Evolutionary conservation across 495 filamentous ascomycete species (phyloP).

Genomic region (Penicillium steckii): DNA sequence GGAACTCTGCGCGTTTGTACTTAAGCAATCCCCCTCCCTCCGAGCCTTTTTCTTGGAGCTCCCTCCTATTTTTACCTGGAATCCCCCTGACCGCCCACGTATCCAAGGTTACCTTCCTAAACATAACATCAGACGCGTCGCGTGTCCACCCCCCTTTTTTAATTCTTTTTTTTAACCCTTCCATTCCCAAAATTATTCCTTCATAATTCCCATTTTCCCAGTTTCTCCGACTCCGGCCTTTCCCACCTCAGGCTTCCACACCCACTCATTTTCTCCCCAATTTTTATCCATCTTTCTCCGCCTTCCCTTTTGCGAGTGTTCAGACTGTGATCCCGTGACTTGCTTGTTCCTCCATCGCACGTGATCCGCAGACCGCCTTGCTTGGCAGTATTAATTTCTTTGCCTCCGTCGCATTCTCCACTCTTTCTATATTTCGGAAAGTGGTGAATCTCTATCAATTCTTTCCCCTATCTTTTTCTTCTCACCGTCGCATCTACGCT

Average conservation of each 20-base stretch:
- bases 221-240: neutral
- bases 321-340: conserved; percentile 6
- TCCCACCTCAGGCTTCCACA: conserved; percentile 21
- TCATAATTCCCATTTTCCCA: conserved; percentile 12
- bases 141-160: conserved; percentile 30
- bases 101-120: conserved; percentile 20
- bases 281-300: conserved; percentile 10
- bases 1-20: conserved; percentile 49
- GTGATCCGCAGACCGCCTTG: conserved; percentile 37
- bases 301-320: conserved; percentile 13
- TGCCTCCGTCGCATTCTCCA: conserved; percentile 49
- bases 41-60: conserved; percentile 40
- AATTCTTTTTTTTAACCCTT: conserved; percentile 10
- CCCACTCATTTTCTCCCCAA: conserved; percentile 15
- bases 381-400: conserved; percentile 50
- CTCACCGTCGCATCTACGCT: conserved; percentile 7
- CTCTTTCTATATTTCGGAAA: conserved; percentile 30
- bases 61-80: conserved; percentile 21
- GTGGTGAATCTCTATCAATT: neutral
- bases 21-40: conserved; percentile 53
- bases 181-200: conserved; percentile 17
- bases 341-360: conserved; percentile 33
- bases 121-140: conserved; percentile 27
- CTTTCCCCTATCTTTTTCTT: conserved; percentile 6
- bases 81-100: conserved; percentile 6